Evolutionary conservation across 225 moss, liverwort and hornwort genomes (phyloP).

Genomic region (Polytrichum commune): DNA sequence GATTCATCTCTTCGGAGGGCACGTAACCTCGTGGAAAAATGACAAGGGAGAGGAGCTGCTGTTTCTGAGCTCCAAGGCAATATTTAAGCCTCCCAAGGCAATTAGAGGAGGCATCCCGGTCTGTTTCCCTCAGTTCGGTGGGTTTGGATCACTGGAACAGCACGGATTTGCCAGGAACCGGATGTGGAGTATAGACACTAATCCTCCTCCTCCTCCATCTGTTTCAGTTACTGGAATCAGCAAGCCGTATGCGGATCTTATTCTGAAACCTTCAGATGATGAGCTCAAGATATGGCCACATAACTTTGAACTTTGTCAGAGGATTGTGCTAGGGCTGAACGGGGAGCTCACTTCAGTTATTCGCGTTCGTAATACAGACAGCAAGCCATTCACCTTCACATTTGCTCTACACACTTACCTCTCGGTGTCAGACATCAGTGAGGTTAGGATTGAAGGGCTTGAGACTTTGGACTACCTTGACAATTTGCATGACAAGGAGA

Average conservation of each 20-base stretch:
- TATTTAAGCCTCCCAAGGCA: constrained; percentile 93
- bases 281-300: constrained; percentile 91
- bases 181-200: constrained; percentile 57
- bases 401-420: constrained; percentile 94
- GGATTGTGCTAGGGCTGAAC: constrained; percentile 66
- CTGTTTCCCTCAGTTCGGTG: constrained; percentile 91
- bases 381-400: constrained; percentile 86
- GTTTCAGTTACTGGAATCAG: constrained; percentile 36
- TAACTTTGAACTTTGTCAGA: constrained; percentile 81
- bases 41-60: constrained; percentile 93
- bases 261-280: constrained; percentile 65
- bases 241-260: constrained; percentile 67
- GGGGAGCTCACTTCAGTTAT: constrained; percentile 76
- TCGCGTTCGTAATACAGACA: constrained; percentile 71
- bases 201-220: constrained; percentile 54
- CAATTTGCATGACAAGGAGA: constrained; percentile 59
- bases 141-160: constrained; percentile 70
- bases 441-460: constrained; percentile 90
- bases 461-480: constrained; percentile 95
- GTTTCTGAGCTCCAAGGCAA: constrained; percentile 87
- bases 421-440: constrained; percentile 89
- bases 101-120: constrained; percentile 91
- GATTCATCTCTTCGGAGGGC: constrained; percentile 81
- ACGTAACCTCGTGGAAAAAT: constrained; percentile 94
- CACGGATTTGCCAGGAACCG: constrained; percentile 98